Conservation (phyloP, 805 yeast species). For the Candida chauliodis region DNA sequence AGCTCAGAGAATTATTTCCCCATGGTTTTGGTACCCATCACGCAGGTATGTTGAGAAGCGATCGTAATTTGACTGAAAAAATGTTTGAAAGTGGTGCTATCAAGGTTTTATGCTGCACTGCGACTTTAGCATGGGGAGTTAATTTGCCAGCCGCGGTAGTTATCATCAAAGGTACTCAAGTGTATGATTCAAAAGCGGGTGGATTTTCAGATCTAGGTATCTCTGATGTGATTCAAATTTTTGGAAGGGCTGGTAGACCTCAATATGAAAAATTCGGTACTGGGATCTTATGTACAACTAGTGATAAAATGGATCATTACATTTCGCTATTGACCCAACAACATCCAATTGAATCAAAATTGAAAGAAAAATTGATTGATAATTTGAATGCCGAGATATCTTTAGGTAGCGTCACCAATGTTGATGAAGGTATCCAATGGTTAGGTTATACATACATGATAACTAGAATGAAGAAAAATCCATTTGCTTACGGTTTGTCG, state of each 20-base stretch:
- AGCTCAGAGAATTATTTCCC: constrained; percentile 73
- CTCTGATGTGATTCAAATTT: constrained; percentile 94
- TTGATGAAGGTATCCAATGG: constrained; percentile 96
- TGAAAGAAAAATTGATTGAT: constrained; percentile 77
- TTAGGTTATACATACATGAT: constrained; percentile 93
- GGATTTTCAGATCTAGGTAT: constrained; percentile 92
- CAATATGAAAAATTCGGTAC: constrained; percentile 91
- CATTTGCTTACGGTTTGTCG: constrained; percentile 85
- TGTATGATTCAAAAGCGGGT: constrained; percentile 91
- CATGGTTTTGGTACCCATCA: constrained; percentile 92
- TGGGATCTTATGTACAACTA: constrained; percentile 83
- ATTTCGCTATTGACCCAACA: constrained; percentile 88
- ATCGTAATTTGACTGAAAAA: constrained; percentile 83
- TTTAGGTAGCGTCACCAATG: constrained; percentile 88
- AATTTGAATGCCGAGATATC: constrained; percentile 96
- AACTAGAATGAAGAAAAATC: constrained; percentile 93
- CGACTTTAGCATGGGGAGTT: constrained; percentile 99
- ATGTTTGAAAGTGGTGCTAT: constrained; percentile 84
- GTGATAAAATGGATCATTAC: constrained; percentile 81
- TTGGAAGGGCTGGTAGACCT: constrained; percentile 99
- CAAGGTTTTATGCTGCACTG: constrained; percentile 89
- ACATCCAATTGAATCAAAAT: constrained; percentile 89
- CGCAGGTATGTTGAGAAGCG: constrained; percentile 93
- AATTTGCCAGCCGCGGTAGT: constrained; percentile 98
- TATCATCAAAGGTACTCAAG: constrained; percentile 93